Evolutionary conservation across 441 rosid genomes (phyloP), one percentile per base, ranked within the genome.

Genomic region (Viola pubescens): DNA sequence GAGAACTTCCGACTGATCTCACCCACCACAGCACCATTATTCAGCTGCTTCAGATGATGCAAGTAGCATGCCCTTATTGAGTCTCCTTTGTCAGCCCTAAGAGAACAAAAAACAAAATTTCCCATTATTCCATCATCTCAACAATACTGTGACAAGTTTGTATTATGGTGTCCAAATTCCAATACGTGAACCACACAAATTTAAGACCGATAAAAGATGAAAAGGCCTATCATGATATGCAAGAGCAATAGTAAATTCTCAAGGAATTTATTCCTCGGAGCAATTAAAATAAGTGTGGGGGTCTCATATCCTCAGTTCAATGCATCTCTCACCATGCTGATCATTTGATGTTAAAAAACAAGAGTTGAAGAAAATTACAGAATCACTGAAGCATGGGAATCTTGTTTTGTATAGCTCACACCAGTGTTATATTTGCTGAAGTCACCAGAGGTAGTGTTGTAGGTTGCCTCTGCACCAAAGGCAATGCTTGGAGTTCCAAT

Each of bases 1-100:
- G 82, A 76, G 68, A 81, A 74, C 65, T 64, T 73, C n/a, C 83
- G 59, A 3, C 65, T 66, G 11, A 81, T 76, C 70, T 79, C 86
- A 41, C 78, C 80, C 13, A 79, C 75, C 8, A 75, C 73, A 56
- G 82, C 78, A 56, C 75, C 80, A 14, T 65, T 52, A 39, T 74
- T 68, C 63, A 76, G 73, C 68, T 72, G 69, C 66, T 66, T 62
- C 46, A 75, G 62, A 58, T 74, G 61, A 14, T 69, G 79, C 75
- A 77, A 40, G 53, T 69, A 77, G 9, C 82, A 74, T 13, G 62
- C 70, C 63, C 62, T 76, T 52, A 79, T 48, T 1, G 81, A 79
- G 71, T 81, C 81, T 50, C 86, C 86, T 59, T 79, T 79, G 60
- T 79, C 86, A 66, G 81, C 80, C 72, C 83, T 79, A 54, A 34